These are phyloP conservation scores for Gonium pectorale DNA, from an alignment of 139 green algal species.

Conservation along the genomic window DNA sequence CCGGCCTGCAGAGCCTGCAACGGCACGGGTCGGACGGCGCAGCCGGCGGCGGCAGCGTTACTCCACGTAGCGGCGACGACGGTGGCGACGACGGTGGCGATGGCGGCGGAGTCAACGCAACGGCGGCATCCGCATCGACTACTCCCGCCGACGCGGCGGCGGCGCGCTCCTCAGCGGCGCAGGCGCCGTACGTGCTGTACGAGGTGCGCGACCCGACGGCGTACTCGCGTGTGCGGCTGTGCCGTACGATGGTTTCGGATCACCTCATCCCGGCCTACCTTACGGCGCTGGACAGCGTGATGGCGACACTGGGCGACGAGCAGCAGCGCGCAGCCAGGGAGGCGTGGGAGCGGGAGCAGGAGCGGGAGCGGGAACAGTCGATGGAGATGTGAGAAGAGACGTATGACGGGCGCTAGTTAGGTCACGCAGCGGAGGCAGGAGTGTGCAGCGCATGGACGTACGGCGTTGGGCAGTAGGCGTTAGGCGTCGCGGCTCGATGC, in stretches of 20 bases:
- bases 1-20: background rate
- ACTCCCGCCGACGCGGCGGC: background rate
- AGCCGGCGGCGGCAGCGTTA: too few species aligned
- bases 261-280: constrained; percentile 86
- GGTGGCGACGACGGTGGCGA: background rate
- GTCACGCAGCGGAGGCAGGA: too few species aligned
- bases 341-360: constrained; percentile 20
- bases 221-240: constrained; percentile 83
- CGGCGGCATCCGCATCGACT: background rate
- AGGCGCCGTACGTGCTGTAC: constrained; percentile 60
- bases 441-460: too few species aligned
- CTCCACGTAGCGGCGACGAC: background rate
- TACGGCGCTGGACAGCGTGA: constrained; percentile 65
- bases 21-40: too few species aligned
- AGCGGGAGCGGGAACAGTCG: background rate
- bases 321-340: background rate
- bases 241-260: constrained; percentile 80
- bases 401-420: too few species aligned
- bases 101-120: background rate
- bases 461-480: too few species aligned
- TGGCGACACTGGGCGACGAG: constrained; percentile 54
- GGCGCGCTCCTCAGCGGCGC: background rate
- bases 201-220: constrained; percentile 61
- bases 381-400: too few species aligned
- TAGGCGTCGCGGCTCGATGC: too few species aligned